Conservation (phyloP, 2,329 filamentous ascomycete species). For the Trichoderma pleuroti region DNA sequence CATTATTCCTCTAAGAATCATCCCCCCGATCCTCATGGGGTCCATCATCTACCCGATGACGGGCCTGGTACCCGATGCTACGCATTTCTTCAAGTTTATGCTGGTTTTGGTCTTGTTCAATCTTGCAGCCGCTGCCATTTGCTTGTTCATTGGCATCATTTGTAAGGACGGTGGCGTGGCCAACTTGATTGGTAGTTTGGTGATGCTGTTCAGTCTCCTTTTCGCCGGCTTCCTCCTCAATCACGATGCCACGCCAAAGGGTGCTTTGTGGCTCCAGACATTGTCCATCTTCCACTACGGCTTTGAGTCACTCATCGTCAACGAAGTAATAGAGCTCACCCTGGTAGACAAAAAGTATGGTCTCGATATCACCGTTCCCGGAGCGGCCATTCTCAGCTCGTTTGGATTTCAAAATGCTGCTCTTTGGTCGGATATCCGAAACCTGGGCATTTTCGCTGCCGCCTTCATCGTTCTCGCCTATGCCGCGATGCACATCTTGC, state of each 20-base stretch:
- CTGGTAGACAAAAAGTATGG: slow-evolving; percentile 94
- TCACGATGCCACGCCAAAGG: slow-evolving; percentile 82
- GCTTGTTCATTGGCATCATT: slow-evolving; percentile 92
- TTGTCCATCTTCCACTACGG: slow-evolving; percentile 98
- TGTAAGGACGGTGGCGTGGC: slow-evolving; percentile 90
- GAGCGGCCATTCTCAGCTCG: slow-evolving; percentile 86
- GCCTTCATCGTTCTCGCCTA: slow-evolving; percentile 87
- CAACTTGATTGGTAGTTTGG: slow-evolving; percentile 86
- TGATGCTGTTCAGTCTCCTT: slow-evolving; percentile 95
- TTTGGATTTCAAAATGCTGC: slow-evolving; percentile 91
- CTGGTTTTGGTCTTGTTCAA: slow-evolving; percentile 94
- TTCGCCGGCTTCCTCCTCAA: slow-evolving; percentile 94
- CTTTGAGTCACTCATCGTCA: slow-evolving; percentile 94
- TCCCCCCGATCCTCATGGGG: slow-evolving; percentile 92
- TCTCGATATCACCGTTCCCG: slow-evolving; percentile 92
- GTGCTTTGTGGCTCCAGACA: slow-evolving; percentile 85
- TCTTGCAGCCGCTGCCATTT: slow-evolving; percentile 87
- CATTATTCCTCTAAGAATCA: slow-evolving; percentile 87
- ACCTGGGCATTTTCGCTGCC: slow-evolving; percentile 75
- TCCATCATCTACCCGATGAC: slow-evolving; percentile 98
- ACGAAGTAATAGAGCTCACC: slow-evolving; percentile 87
- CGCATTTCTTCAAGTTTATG: slow-evolving; percentile 87
- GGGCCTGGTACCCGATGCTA: slow-evolving; percentile 75
- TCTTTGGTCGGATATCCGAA: slow-evolving; percentile 79
- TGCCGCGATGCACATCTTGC: slow-evolving; percentile 83